Evolutionary conservation across 768 basidiomycete species (phyloP).

Genomic region (Clitopilus passeckerianus): DNA sequence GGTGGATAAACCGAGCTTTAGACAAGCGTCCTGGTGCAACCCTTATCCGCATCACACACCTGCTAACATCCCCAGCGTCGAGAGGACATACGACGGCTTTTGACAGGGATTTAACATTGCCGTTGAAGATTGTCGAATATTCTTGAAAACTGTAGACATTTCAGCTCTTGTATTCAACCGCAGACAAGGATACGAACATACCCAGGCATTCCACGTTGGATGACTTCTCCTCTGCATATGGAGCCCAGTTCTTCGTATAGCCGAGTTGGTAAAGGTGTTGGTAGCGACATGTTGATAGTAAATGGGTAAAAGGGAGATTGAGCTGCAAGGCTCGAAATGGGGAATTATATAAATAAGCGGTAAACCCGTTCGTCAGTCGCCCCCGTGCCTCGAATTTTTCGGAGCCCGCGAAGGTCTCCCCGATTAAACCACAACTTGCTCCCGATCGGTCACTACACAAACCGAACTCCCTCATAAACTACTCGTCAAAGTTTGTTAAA

Average conservation of each 20-base stretch:
- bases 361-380: neutral
- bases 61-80: constrained; percentile 79
- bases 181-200: neutral
- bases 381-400: neutral
- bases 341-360: neutral
- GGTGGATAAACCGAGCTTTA: neutral
- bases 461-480: neutral
- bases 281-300: neutral
- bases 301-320: constrained; percentile 5
- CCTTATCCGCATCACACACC: constrained; percentile 36
- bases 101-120: constrained; percentile 57
- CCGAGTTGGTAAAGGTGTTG: neutral
- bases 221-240: neutral
- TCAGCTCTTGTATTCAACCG: constrained; percentile 1
- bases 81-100: constrained; percentile 67
- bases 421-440: neutral
- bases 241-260: neutral
- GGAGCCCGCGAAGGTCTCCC: neutral
- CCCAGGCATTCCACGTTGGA: neutral
- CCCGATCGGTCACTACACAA: neutral
- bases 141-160: constrained; percentile 34
- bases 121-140: constrained; percentile 66
- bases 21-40: neutral
- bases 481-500: no score
- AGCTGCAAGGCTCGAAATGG: neutral